Base-by-base conservation (phyloP, 768 basidiomycete genomes). In the Butyriboletus loyo region DNA sequence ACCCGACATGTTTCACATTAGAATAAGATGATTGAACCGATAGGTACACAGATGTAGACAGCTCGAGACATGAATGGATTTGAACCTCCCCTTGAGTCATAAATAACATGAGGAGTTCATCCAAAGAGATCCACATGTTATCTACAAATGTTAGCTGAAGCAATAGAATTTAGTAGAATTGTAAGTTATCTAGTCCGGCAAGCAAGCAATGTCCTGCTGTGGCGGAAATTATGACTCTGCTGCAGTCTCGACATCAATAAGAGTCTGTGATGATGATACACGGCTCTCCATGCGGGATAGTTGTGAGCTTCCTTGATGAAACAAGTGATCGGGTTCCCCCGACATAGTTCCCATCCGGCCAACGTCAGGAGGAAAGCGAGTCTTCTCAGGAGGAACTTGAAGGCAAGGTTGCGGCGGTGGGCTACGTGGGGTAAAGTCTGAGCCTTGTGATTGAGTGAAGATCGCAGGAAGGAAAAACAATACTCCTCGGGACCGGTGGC, bases 391-490 rank as follows among this genome's bases (percentile, higher is more conserved):
- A 5, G 77, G 69, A 25, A 59, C 40, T 17, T 57, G 60, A 39
- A 49, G 59, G 30, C 25, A 51, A 41, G 66, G 57, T 39, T 58
- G 69, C 1, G 69, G 67, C 7, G 68, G 68, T 1, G 71, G 70
- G 21, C 66, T 71, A 19, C 67, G 67, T 48, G 60, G 61, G 49
- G 58, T 43, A 25, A 68, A 49, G 51, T 74, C 71, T 27, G 65
- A 51, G 43, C 56, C 60, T 39, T 67, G 69, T 14, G 71, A 66
- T 10, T 81, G 75, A 4, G 86, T 77, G 66, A 91, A 87, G 60
- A 89, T 84, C 31, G 89, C 87, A 21, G 90, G 90, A 45, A 92
- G 77, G 76, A 91, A 90, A 72, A 88, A 91, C 44, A 91, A 70
- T 36, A 89, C 81, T 31, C 86, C 84, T 36, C 83, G 78, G 43